Evolutionary conservation across 805 yeast species (phyloP), one percentile per base, ranked within the genome.

Genomic region (Yarrowia keelungensis): DNA sequence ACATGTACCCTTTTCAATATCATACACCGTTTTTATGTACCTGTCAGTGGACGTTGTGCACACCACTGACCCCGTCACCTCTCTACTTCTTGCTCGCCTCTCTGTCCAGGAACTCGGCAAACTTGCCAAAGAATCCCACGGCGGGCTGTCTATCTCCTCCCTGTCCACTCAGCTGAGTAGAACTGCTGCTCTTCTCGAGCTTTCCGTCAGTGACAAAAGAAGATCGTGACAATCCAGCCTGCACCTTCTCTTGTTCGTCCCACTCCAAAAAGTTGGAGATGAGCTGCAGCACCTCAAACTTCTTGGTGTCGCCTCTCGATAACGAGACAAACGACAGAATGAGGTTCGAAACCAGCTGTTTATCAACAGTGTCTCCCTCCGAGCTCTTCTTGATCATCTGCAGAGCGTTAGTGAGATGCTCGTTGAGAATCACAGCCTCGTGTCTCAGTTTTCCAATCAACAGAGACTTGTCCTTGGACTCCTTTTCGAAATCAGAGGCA

Each of bases 281-380:
- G 70, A 95, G 83, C 75, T 87, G 90, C 61, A 95, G 82, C 4
- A 95, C 97, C 81, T 95, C 98, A 76, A 90, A 95, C 78, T 95
- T 92, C 79, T 93, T 94, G 9, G 97, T 85, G 76, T 95, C 99
- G 1, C 95, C 97, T 70, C 99, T 82, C 7, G 97, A 97, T 39
- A 94, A 81, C 42, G 89, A 89, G 16, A 95, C 84, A 78, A 93
- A 95, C 68, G 95, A 91, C 16, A 95, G 84, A 64, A 95, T 80
- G 70, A 95, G 82, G 76, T 95, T 95, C 2, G 97, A 89, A 5
- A 95, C 87, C 70, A 95, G 84, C 76, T 93, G 97, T 75, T 89
- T 89, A 77, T 94, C 98, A 1, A 94, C 92, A 9, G 89, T 84
- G 62, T 88, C 90, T 8, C 92, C 86, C 46, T 87, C 86, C 49